These are phyloP conservation scores for Rhodotorula sp. DNA, from an alignment of 1,284 basidiomycete species.

Conservation along the genomic window DNA sequence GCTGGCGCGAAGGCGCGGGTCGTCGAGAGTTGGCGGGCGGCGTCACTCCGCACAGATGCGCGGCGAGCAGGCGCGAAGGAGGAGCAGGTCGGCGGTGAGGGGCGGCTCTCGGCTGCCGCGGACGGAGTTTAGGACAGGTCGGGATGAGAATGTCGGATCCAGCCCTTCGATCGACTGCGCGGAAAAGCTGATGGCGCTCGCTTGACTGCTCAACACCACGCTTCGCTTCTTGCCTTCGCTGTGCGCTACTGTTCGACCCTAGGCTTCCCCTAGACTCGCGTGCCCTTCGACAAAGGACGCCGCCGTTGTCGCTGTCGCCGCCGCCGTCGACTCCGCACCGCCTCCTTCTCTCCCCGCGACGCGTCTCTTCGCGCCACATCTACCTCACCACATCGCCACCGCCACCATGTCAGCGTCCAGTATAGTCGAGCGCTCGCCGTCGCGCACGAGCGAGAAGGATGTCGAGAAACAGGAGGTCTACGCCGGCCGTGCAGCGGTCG, in stretches of 20 bases:
- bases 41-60: neutral
- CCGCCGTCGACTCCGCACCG: neutral
- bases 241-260: neutral
- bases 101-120: too few relatives aligned
- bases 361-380: neutral
- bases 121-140: neutral
- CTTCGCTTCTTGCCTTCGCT: neutral
- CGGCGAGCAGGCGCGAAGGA: neutral
- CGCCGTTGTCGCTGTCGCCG: neutral
- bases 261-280: neutral
- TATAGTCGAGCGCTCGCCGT: neutral
- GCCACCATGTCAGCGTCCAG: neutral
- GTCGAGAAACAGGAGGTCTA: slow-evolving; percentile 11
- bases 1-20: slow-evolving; percentile 12
- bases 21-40: slow-evolving; percentile 26
- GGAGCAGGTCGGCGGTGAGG: neutral
- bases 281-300: neutral
- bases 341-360: neutral
- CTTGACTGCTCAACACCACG: neutral
- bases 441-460: slow-evolving; percentile 3
- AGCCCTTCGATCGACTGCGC: neutral
- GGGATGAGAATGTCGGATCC: neutral
- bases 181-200: neutral
- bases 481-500: neutral
- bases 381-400: too few relatives aligned